These are phyloP conservation scores for Linum lewisii DNA, from an alignment of 345 rosid species.

Conservation along the genomic window DNA sequence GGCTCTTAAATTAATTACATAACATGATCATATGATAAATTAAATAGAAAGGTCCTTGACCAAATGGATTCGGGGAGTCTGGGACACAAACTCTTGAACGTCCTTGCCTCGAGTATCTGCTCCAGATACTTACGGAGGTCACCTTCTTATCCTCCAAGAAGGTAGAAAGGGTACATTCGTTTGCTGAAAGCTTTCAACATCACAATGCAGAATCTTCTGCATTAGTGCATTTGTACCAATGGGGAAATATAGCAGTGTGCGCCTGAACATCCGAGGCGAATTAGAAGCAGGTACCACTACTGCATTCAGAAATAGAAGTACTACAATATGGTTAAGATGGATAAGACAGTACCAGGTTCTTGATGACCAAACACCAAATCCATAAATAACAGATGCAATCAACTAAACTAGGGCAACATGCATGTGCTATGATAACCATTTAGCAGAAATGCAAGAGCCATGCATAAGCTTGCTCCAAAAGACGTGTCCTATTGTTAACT, in stretches of 20 bases:
- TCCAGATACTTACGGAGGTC: slow-evolving; percentile 68
- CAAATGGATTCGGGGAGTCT: slow-evolving; percentile 78
- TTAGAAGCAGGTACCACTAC: background rate
- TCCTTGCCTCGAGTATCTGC: slow-evolving; percentile 40
- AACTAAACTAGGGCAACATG: background rate
- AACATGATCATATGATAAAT: too few relatives aligned
- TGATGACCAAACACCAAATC: slow-evolving; percentile 28
- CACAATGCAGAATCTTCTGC: slow-evolving; percentile 51
- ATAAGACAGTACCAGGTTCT: slow-evolving; percentile 14
- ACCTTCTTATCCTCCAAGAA: slow-evolving; percentile 59
- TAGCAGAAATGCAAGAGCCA: too few relatives aligned
- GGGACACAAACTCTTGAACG: slow-evolving; percentile 48
- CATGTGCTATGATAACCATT: too few relatives aligned
- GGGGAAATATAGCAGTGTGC: slow-evolving; percentile 70
- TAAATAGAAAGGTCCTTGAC: slow-evolving; percentile 67
- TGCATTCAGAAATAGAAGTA: background rate
- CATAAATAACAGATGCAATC: too few relatives aligned
- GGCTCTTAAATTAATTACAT: too few relatives aligned
- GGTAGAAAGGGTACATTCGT: background rate
- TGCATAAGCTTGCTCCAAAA: too few relatives aligned
- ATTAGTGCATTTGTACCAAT: slow-evolving; percentile 33
- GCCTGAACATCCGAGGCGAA: slow-evolving; percentile 32
- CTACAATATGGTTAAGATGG: background rate
- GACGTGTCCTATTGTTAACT: too few relatives aligned
- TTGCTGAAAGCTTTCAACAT: slow-evolving; percentile 3